Percentiles rank a stretch among this genome's conserved stretches.
These are phyloP conservation scores for Naganishia cerealis DNA, from an alignment of 1,284 basidiomycete genomes.

Conservation along the genomic window DNA sequence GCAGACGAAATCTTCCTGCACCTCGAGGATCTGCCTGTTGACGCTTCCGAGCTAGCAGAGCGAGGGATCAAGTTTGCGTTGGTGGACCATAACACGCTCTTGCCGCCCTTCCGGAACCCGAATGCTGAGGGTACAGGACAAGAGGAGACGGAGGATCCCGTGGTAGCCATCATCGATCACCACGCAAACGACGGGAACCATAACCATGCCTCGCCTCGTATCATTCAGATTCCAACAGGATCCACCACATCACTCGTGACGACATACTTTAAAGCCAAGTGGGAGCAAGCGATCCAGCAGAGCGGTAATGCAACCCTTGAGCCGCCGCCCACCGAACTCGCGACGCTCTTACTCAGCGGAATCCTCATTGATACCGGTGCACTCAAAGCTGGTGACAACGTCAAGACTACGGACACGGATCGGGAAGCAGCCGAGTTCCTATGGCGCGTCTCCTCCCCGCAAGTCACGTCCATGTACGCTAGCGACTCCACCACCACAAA, in stretches of 20 bases:
- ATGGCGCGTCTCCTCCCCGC: slow-evolving; percentile 38
- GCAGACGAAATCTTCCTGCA: slow-evolving; percentile 41
- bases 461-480: neutral
- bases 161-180: slow-evolving; percentile 85
- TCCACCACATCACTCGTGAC: slow-evolving; percentile 78
- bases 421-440: slow-evolving; percentile 64
- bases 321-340: slow-evolving; percentile 59
- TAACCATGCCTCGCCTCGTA: slow-evolving; percentile 63
- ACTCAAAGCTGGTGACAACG: slow-evolving; percentile 63
- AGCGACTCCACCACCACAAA: too few species aligned
- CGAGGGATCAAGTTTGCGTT: slow-evolving; percentile 68
- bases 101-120: slow-evolving; percentile 57
- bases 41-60: slow-evolving; percentile 55
- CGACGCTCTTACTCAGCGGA: slow-evolving; percentile 73
- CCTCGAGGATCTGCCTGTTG: slow-evolving; percentile 50
- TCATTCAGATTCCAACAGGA: slow-evolving; percentile 64
- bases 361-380: slow-evolving; percentile 81
- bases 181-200: slow-evolving; percentile 81
- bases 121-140: neutral
- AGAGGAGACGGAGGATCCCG: slow-evolving; percentile 49
- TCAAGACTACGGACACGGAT: slow-evolving; percentile 71
- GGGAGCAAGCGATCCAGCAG: slow-evolving; percentile 30
- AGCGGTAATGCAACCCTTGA: slow-evolving; percentile 33
- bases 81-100: slow-evolving; percentile 83
- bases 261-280: slow-evolving; percentile 54